These are phyloP conservation scores for Blastobotrys peoriensis DNA, from an alignment of 805 yeast species.

Conservation along the genomic window DNA sequence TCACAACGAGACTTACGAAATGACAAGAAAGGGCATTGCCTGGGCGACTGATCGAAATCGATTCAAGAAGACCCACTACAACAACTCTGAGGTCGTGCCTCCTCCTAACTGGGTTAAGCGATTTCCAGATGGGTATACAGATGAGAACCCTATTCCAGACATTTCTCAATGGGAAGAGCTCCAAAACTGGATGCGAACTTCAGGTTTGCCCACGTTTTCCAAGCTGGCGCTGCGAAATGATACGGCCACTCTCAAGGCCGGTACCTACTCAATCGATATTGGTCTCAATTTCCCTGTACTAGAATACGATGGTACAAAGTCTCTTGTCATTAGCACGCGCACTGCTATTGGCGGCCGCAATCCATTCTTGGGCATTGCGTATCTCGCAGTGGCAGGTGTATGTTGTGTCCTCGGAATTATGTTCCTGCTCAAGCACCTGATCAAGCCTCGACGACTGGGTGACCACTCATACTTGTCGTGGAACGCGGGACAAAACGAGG, in stretches of 20 bases:
- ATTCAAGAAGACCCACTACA: constrained; percentile 68
- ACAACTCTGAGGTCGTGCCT: constrained; percentile 69
- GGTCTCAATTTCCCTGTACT: constrained; percentile 77
- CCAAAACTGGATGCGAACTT: constrained; percentile 98
- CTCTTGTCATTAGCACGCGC: constrained; percentile 73
- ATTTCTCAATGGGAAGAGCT: constrained; percentile 71
- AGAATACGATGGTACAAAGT: constrained; percentile 83
- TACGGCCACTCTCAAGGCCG: constrained; percentile 47
- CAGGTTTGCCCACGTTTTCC: constrained; percentile 84
- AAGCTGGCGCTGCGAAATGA: constrained; percentile 76
- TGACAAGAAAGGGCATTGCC: constrained; percentile 61
- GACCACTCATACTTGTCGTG: constrained; percentile 65
- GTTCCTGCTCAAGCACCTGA: constrained; percentile 73
- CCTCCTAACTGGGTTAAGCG: constrained; percentile 84
- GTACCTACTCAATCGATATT: constrained; percentile 64
- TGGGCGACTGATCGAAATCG: constrained; percentile 76
- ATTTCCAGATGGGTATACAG: constrained; percentile 88
- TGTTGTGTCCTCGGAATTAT: constrained; percentile 64
- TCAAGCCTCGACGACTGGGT: constrained; percentile 80
- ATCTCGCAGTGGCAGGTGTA: constrained; percentile 75
- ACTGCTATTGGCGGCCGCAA: constrained; percentile 85
- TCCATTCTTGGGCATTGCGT: constrained; percentile 76
- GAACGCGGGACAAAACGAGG: constrained; percentile 28
- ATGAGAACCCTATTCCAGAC: constrained; percentile 63
- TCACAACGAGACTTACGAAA: constrained; percentile 28